Percentiles rank a stretch among this genome's conserved stretches.
These are phyloP conservation scores for Crithidia sp. DNA, from an alignment of 208 protist genomes.

Conservation along the genomic window DNA sequence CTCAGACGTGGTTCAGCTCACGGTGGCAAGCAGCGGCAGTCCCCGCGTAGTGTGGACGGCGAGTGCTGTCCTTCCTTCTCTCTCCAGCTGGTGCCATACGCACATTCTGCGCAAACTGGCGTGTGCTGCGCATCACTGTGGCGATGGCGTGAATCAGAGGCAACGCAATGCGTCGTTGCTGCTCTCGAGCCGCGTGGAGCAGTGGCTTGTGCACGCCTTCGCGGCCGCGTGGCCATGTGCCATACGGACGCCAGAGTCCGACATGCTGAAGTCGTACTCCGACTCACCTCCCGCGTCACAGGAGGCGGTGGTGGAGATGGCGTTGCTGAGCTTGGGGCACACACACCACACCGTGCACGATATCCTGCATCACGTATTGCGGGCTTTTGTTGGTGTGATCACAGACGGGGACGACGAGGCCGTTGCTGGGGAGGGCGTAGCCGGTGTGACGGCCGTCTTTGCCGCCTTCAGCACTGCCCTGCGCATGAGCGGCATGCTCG, in stretches of 20 bases:
- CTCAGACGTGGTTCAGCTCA: neutral
- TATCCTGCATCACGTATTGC: conserved; percentile 8
- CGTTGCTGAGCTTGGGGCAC: conserved; percentile 14
- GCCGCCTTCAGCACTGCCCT: conserved; percentile 27
- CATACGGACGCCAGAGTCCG: neutral
- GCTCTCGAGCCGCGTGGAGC: neutral
- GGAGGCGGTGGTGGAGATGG: conserved; percentile 19
- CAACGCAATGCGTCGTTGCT: neutral
- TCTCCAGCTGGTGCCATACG: no score
- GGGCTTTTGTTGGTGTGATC: neutral
- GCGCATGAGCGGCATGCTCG: conserved; percentile 26
- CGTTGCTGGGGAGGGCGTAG: conserved; percentile 15
- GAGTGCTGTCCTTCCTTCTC: no score
- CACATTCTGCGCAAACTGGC: no score
- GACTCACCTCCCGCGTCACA: neutral
- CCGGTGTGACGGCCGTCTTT: conserved; percentile 25
- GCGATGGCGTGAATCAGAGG: no score
- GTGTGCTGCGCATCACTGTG: no score
- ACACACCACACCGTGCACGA: neutral
- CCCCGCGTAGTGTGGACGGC: neutral
- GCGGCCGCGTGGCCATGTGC: conserved; percentile 12
- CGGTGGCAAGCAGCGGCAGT: neutral
- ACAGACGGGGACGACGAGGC: neutral
- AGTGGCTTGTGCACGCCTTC: conserved; percentile 21
- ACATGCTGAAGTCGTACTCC: no score